Evolutionary conservation across 2,329 filamentous ascomycete species (phyloP), one percentile per base, ranked within the genome.

Genomic region (Penicillium hordei): DNA sequence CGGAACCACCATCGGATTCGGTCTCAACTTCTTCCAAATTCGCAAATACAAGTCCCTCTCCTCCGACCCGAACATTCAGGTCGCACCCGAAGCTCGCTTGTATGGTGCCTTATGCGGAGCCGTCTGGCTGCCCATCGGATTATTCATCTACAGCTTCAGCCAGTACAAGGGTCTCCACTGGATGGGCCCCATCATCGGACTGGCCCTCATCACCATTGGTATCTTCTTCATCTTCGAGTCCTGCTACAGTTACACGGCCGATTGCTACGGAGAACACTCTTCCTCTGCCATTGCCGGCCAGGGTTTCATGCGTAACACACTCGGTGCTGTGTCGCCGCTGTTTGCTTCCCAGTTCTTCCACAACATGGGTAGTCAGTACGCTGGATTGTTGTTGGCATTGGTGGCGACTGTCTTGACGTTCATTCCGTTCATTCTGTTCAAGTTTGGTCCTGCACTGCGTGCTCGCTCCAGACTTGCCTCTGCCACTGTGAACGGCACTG

Each of bases 91-190:
- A 57, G 71, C 71, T n/a, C 76, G 79, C 21, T 75, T 81, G 2
- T 81, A 81, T 62, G 79, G 79, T n/a, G 77, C 79, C 49, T 75
- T 81, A 65, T 79, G 71, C 60, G 79, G 79, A 25, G 76, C 78
- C 25, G 61, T 79, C 60, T 79, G 74, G 72, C 71, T 81, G 13
- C 79, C 79, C 15, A 66, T 81, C 44, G 79, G 79, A 17, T 74
- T 82, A 2, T 81, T 81, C 73, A 79, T 83, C 67, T 83, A 83
- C 75, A 77, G 73, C 39, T 83, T 82, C 73, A 82, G 80, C 1
- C 81, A 83, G 65, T 83, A 83, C 66, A 75, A 70, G 5, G 73
- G 76, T 52, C 66, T 83, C 1, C 71, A 66, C 51, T 83, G 81
- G 81, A 77, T 82, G 50, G 81, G 77, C 0, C 81, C 81, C 1